phyloP scores from a whole-genome alignment of 2,329 filamentous ascomycete species.

The Talaromyces funiculosus region DNA sequence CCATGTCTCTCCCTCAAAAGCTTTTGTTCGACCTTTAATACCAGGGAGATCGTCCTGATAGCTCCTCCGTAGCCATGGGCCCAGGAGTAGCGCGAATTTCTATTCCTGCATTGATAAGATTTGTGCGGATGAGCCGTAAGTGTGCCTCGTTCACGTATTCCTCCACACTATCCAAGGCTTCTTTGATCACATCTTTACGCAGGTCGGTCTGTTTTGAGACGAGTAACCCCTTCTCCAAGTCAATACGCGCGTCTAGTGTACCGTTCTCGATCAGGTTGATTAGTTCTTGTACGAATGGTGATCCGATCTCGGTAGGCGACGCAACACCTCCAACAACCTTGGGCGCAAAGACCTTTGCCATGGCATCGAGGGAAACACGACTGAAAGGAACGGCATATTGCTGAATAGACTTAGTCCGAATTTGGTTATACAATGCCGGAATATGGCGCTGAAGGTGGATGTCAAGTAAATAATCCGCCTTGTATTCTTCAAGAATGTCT shows the following conservation, averaged over 20 bases:
- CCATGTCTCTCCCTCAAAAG: neutral
- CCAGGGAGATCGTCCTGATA: neutral
- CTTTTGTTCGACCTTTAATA: neutral
- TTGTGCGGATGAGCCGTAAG: slow-evolving; percentile 71
- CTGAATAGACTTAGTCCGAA: slow-evolving; percentile 86
- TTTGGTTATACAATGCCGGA: slow-evolving; percentile 61
- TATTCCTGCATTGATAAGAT: slow-evolving; percentile 67
- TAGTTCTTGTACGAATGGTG: slow-evolving; percentile 56
- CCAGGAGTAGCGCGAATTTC: slow-evolving; percentile 50
- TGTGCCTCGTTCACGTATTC: slow-evolving; percentile 70
- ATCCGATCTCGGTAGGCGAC: slow-evolving; percentile 55
- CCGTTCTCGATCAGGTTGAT: slow-evolving; percentile 69
- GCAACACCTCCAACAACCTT: slow-evolving; percentile 37
- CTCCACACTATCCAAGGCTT: slow-evolving; percentile 62
- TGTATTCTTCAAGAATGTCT: slow-evolving; percentile 72
- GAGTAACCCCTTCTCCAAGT: slow-evolving; percentile 75
- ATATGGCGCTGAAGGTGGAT: slow-evolving; percentile 76
- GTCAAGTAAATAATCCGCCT: slow-evolving; percentile 83
- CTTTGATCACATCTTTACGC: slow-evolving; percentile 63
- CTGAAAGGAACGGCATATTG: slow-evolving; percentile 92
- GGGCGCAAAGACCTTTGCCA: slow-evolving; percentile 69
- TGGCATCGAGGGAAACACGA: slow-evolving; percentile 71
- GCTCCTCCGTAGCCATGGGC: neutral
- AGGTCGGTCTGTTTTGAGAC: slow-evolving; percentile 63
- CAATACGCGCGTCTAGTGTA: slow-evolving; percentile 70